Evolutionary conservation across 192 early-diverging fungal genomes (phyloP).

Genomic region (Rhizophagus prolifer): DNA sequence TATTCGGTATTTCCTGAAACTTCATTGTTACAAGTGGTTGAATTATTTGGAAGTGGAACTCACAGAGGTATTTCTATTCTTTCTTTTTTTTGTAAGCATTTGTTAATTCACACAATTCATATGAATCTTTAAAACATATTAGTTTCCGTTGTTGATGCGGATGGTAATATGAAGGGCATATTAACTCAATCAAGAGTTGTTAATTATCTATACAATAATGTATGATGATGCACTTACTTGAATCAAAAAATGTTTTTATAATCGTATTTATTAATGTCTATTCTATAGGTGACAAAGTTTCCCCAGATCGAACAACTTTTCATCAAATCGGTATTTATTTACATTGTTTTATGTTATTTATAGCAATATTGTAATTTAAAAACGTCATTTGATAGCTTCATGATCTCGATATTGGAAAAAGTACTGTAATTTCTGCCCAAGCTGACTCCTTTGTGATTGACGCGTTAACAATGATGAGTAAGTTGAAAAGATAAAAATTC

Average conservation of each 20-base stretch:
- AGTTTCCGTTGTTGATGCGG: conserved; percentile 71
- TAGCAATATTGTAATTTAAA: not conserved
- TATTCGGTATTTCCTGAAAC: conserved; percentile 79
- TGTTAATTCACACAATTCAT: not conserved
- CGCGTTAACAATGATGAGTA: conserved; percentile 65
- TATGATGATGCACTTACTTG: conserved; percentile 17
- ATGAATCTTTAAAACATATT: not conserved
- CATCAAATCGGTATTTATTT: conserved; percentile 43
- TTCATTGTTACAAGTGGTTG: conserved; percentile 65
- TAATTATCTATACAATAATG: conserved; percentile 67
- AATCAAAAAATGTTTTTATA: not conserved
- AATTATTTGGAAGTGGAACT: conserved; percentile 71
- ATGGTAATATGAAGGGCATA: conserved; percentile 68
- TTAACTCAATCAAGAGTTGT: conserved; percentile 74
- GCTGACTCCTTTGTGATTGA: conserved; percentile 59
- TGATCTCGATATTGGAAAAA: conserved; percentile 57
- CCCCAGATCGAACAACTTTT: conserved; percentile 45
- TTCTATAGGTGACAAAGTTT: conserved; percentile 30
- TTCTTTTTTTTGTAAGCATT: not conserved
- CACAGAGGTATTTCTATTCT: conserved; percentile 58
- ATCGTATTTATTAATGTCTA: not conserved
- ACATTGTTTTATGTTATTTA: not conserved
- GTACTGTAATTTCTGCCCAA: conserved; percentile 52
- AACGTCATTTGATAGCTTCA: conserved; percentile 38
- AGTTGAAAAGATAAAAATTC: conserved; percentile 51